A percentile compares a stretch with the other conserved stretches of the same genome.
Evolutionary conservation across 2,329 filamentous ascomycete genomes (phyloP).

Genomic region (Clonostachys solani): DNA sequence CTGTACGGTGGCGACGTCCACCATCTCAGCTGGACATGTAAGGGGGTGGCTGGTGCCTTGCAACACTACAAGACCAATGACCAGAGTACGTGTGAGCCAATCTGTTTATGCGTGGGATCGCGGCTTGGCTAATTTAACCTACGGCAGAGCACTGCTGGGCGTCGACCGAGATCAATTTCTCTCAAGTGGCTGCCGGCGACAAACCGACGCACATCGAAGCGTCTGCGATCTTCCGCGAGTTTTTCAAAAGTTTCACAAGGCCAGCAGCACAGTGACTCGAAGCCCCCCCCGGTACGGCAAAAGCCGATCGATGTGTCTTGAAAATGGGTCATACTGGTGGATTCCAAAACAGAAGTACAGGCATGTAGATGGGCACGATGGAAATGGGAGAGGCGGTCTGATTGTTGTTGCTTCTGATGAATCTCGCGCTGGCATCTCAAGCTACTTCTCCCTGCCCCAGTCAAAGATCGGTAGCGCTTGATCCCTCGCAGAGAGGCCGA

Average conservation of each 20-base stretch:
- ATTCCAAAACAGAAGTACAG: no score
- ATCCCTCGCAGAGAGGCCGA: no score
- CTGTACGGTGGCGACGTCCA: constrained; percentile 33
- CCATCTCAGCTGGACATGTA: constrained; percentile 35
- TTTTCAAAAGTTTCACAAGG: constrained; percentile 32
- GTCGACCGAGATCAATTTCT: constrained; percentile 37
- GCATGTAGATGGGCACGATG: no score
- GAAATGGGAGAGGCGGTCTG: no score
- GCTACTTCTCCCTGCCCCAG: no score
- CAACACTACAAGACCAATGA: constrained; percentile 39
- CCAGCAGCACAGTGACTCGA: constrained; percentile 3
- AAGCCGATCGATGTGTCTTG: no score
- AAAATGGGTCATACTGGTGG: no score
- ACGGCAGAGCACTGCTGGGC: constrained; percentile 35
- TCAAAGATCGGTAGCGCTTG: no score
- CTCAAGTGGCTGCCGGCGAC: constrained; percentile 30
- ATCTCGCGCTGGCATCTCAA: no score
- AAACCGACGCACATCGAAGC: constrained; percentile 35
- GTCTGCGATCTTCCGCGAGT: constrained; percentile 35
- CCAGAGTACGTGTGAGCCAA: constrained; percentile 18
- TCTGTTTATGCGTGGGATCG: not conserved
- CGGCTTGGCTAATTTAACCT: not conserved
- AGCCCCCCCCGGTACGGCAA: no score
- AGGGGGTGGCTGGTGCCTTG: constrained; percentile 22
- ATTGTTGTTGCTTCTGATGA: no score